Evolutionary conservation across 164 flowering plant species (phyloP).

Genomic region (Stephania yunnanensis): DNA sequence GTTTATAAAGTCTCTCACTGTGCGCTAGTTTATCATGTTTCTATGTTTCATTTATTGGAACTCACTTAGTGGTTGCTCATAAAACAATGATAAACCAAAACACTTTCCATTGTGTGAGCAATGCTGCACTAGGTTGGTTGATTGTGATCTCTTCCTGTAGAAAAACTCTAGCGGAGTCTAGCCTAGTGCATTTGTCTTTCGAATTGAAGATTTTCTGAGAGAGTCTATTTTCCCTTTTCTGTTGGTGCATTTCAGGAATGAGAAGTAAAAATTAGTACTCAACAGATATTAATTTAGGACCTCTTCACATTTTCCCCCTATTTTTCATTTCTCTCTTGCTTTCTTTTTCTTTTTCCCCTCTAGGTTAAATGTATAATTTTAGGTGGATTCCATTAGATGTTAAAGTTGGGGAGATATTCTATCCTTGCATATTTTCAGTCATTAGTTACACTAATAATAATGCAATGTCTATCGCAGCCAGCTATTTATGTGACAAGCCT

Average conservation of each 20-base stretch:
- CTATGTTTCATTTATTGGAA: not conserved
- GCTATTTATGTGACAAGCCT: slow-evolving; percentile 97
- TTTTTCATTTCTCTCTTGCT: not conserved
- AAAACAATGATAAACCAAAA: not conserved
- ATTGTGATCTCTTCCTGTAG: not conserved
- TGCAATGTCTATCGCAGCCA: slow-evolving; percentile 51
- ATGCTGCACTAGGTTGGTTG: not conserved
- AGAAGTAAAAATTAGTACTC: not conserved
- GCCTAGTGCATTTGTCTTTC: not conserved
- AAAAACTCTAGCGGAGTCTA: not conserved
- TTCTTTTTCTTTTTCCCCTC: not conserved
- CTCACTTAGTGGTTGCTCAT: not conserved
- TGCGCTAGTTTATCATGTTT: not conserved
- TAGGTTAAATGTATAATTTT: not conserved
- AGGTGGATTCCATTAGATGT: not conserved
- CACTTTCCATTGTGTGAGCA: not conserved
- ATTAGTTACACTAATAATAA: not conserved
- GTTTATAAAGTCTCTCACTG: not conserved
- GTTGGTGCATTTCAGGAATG: not conserved
- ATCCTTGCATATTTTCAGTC: not conserved
- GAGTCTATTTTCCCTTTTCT: not conserved
- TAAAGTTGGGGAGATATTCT: not conserved
- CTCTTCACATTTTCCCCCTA: too few species aligned
- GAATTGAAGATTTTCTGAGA: not conserved
- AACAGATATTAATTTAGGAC: too few species aligned